Base-by-base conservation (phyloP, 495 filamentous ascomycete genomes). In the Tetracladium marchalianum region DNA sequence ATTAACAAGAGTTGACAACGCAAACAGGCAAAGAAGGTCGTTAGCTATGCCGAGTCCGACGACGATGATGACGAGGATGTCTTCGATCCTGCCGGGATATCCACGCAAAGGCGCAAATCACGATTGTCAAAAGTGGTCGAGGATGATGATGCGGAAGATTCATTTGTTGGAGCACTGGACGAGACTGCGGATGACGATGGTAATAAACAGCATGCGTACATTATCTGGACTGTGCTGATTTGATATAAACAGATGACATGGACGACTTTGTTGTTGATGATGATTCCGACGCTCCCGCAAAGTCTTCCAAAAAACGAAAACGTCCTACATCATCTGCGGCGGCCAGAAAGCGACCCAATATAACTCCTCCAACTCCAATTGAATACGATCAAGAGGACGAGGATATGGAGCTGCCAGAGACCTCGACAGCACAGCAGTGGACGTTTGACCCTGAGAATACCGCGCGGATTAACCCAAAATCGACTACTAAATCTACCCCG, bases 211-310 rank as follows among this genome's bases (percentile, higher is more conserved):
- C 39, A 11, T 39, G 16, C 9, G 9, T 13, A 10, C 22, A 3
- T 9, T 1, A 10, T 15, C 40, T 46, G 38, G 11, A 18, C 10
- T 8, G 19, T 24, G 9, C 13, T 50, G 44, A 53, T 7, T 27
- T 27, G 22, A 27, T 18, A 31, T 36, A 43, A 27, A 7, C 43
- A 53, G 18, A 50, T 81, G 84, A 87, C 47, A 78, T 89, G 72
- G 87, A 81, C 44, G 86, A 94, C 57, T 95, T 95, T 56, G 66
- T 93, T 39, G 89, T 87, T 16, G 87, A 89, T 37, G 88, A 92
- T 37, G 82, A 93, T 17, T 87, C 84, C n/a, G 84, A 90, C 45
- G 75, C 62, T 11, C 66, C 71, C 9, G 64, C 72, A 2, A 70
- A 51, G 46, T 39, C 47, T 18, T 60, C 77, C 4, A 83, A 80